phyloP scores from a whole-genome alignment of 108 stramenopile species.

The Stephanodiscus minutulus region DNA sequence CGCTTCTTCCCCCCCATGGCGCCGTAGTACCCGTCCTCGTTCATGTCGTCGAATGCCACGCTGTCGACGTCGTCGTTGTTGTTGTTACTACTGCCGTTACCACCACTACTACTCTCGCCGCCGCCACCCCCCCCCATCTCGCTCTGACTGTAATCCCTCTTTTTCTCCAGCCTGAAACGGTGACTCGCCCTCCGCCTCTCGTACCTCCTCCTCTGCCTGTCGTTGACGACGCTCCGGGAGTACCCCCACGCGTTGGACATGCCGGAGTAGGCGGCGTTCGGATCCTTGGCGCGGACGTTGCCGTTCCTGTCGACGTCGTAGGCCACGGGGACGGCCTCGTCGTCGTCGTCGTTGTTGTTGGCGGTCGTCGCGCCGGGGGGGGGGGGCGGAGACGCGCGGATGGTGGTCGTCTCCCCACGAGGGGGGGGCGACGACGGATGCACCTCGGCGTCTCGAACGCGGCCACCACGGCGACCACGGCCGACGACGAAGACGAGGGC shows the following conservation, averaged over 20 bases:
- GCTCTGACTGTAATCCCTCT: neutral
- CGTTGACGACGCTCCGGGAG: constrained; percentile 32
- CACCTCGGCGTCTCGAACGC: too few species aligned
- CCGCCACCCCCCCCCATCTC: neutral
- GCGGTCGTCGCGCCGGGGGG: too few species aligned
- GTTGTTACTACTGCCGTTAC: neutral
- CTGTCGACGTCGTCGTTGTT: neutral
- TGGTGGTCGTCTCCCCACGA: too few species aligned
- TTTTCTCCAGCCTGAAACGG: constrained; percentile 17
- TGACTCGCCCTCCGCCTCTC: constrained; percentile 40
- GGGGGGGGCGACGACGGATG: too few species aligned
- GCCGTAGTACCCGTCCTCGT: constrained; percentile 49
- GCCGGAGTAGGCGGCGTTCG: constrained; percentile 22
- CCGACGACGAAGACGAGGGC: too few species aligned
- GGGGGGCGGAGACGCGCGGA: too few species aligned
- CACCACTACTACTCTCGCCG: neutral
- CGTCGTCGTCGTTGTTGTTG: neutral
- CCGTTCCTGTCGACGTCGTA: neutral
- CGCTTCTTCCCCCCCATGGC: constrained; percentile 29
- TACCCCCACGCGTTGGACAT: constrained; percentile 40
- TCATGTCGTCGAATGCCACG: constrained; percentile 42
- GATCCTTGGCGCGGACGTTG: constrained; percentile 3
- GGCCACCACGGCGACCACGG: too few species aligned
- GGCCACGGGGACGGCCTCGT: neutral
- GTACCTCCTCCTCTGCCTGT: constrained; percentile 35